phyloP scores from a whole-genome alignment of 192 early-diverging fungal genomes.

The Umbelopsis ramanniana region DNA sequence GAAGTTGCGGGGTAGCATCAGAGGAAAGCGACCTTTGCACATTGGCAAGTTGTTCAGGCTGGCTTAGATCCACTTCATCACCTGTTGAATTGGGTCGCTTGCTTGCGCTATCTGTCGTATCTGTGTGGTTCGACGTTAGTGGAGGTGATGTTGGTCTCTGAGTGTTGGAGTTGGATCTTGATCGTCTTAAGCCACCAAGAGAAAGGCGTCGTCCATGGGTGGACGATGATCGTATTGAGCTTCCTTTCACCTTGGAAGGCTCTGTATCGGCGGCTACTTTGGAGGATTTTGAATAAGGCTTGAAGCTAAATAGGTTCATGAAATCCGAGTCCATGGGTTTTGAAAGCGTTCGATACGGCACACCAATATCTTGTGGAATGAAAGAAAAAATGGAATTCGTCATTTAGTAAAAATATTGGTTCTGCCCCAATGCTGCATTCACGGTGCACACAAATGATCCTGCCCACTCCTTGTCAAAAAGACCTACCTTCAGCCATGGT shows the following conservation, averaged over 20 bases:
- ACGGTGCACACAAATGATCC: too few relatives aligned
- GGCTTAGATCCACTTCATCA: neutral
- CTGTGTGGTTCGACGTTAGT: neutral
- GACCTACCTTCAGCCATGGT: slow-evolving; percentile 32
- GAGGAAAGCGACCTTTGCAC: neutral
- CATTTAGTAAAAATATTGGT: neutral
- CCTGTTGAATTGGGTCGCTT: neutral
- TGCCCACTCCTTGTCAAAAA: neutral
- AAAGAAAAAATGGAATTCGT: neutral
- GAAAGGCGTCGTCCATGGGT: neutral
- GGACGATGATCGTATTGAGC: neutral
- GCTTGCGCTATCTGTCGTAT: neutral
- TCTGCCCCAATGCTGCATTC: too few relatives aligned
- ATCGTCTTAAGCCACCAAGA: neutral
- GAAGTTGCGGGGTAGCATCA: neutral
- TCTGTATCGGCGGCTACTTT: slow-evolving; percentile 12
- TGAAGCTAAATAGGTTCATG: slow-evolving; percentile 36
- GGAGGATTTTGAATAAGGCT: slow-evolving; percentile 20
- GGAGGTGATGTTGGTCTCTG: neutral
- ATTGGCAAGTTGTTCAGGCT: neutral
- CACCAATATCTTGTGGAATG: slow-evolving; percentile 39
- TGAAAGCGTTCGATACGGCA: slow-evolving; percentile 30
- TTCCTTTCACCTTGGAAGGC: neutral
- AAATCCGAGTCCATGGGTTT: slow-evolving; percentile 42
- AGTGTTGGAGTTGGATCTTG: neutral